These are phyloP conservation scores for Hypoxylon sp. DNA, from an alignment of 2,329 filamentous ascomycete genomes.

Conservation along the genomic window DNA sequence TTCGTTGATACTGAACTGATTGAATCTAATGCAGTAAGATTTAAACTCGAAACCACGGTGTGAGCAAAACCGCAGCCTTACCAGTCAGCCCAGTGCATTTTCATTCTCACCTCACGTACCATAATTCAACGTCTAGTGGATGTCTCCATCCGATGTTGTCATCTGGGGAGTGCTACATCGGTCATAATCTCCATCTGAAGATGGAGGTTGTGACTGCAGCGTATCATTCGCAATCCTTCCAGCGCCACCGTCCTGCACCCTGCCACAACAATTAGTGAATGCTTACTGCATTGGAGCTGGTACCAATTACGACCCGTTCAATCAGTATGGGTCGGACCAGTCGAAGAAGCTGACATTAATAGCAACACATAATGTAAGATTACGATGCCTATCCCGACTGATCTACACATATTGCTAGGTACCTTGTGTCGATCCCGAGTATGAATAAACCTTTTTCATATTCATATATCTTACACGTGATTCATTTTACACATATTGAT, in stretches of 20 bases:
- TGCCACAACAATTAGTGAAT: constrained; percentile 32
- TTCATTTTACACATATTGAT: not conserved
- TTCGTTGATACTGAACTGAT: not conserved
- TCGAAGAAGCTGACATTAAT: constrained; percentile 9
- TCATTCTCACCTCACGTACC: constrained; percentile 8
- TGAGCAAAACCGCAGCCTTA: constrained; percentile 7
- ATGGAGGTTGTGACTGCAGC: constrained; percentile 33
- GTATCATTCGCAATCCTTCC: constrained; percentile 40
- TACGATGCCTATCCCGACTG: constrained; percentile 24
- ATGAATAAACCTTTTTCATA: constrained; percentile 18
- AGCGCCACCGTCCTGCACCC: constrained; percentile 34
- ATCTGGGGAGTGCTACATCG: constrained; percentile 5
- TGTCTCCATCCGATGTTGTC: not conserved
- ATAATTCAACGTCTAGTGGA: not conserved
- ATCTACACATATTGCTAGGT: constrained; percentile 19
- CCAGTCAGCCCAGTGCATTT: not conserved
- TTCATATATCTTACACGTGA: not conserved
- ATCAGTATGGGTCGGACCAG: constrained; percentile 1
- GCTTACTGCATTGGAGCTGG: constrained; percentile 35
- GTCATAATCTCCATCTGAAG: constrained; percentile 26
- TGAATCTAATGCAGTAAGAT: constrained; percentile 8
- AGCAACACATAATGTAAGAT: constrained; percentile 23
- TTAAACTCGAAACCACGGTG: constrained; percentile 18
- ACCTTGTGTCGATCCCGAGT: constrained; percentile 37
- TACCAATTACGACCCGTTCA: constrained; percentile 1